phyloP scores from a whole-genome alignment of 345 rosid genomes.

The Murraya paniculata region DNA sequence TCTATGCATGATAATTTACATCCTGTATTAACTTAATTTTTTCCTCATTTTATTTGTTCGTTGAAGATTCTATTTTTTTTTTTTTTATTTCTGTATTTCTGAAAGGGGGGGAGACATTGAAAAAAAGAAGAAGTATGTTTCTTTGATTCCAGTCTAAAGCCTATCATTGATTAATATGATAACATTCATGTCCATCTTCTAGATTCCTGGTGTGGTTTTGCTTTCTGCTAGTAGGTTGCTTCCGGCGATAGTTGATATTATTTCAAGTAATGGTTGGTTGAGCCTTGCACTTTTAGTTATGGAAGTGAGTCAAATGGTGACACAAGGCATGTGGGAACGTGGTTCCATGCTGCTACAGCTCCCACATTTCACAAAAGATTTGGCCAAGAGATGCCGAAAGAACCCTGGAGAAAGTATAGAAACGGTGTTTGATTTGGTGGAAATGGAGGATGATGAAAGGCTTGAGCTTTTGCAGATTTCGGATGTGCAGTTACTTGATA shows the following conservation, averaged over 20 bases:
- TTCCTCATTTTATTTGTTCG: neutral
- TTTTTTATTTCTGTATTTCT: neutral
- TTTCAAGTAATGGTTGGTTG: slow-evolving; percentile 88
- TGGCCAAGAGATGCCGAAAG: slow-evolving; percentile 81
- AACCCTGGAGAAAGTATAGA: slow-evolving; percentile 73
- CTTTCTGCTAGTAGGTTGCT: slow-evolving; percentile 71
- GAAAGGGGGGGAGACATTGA: neutral
- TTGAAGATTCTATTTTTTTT: neutral
- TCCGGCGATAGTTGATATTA: slow-evolving; percentile 91
- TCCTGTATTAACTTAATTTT: neutral
- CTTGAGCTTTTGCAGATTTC: slow-evolving; percentile 70
- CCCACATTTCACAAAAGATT: slow-evolving; percentile 82
- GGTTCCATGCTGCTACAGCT: slow-evolving; percentile 90
- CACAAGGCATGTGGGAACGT: slow-evolving; percentile 96
- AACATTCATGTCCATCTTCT: neutral
- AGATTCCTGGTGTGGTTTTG: neutral
- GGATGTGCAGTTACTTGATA: slow-evolving; percentile 63
- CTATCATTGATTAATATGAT: neutral
- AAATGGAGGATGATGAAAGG: slow-evolving; percentile 89
- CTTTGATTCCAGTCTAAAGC: neutral
- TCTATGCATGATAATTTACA: neutral
- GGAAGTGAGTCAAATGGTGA: slow-evolving; percentile 96
- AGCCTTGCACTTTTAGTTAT: slow-evolving; percentile 85
- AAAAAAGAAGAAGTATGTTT: neutral
- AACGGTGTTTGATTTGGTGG: slow-evolving; percentile 80